Evolutionary conservation across 2,329 filamentous ascomycete species (phyloP).

Genomic region (Capronia coronata): DNA sequence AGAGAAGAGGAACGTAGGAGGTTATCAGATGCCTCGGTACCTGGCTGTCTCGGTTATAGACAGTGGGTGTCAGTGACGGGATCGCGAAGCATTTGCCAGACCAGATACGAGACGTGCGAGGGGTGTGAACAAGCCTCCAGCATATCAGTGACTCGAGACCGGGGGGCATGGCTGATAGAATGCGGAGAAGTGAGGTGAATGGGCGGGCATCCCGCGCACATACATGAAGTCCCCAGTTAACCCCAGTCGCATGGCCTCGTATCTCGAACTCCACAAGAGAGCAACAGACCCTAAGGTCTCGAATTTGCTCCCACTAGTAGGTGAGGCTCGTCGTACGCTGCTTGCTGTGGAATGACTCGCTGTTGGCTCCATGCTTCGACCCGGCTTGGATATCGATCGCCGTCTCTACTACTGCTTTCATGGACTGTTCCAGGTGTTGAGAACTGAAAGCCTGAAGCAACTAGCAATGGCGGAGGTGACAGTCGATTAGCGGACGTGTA

Average conservation of each 20-base stretch:
- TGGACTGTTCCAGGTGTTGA: too few species aligned
- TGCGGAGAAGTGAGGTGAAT: slow-evolving; percentile 8
- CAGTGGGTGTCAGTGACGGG: background rate
- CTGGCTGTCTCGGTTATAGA: slow-evolving; percentile 3
- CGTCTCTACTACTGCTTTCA: too few species aligned
- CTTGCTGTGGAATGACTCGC: too few species aligned
- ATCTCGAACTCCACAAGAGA: background rate
- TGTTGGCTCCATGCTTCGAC: too few species aligned
- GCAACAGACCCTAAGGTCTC: too few species aligned
- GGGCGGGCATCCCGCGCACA: background rate
- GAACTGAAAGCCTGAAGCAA: too few species aligned
- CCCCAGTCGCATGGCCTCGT: background rate
- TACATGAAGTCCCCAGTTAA: background rate
- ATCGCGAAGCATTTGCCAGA: background rate
- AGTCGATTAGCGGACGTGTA: too few species aligned
- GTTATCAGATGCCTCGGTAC: slow-evolving; percentile 8
- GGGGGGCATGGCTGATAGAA: background rate
- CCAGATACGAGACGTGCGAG: background rate
- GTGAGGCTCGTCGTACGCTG: too few species aligned
- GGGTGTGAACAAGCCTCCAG: background rate
- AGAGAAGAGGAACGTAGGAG: background rate
- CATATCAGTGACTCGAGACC: background rate
- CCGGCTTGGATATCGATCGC: too few species aligned
- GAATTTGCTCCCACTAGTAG: too few species aligned
- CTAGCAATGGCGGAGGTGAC: too few species aligned